Conservation (phyloP, 2,329 filamentous ascomycete genomes). For the Atkinsonella hypoxylon region DNA sequence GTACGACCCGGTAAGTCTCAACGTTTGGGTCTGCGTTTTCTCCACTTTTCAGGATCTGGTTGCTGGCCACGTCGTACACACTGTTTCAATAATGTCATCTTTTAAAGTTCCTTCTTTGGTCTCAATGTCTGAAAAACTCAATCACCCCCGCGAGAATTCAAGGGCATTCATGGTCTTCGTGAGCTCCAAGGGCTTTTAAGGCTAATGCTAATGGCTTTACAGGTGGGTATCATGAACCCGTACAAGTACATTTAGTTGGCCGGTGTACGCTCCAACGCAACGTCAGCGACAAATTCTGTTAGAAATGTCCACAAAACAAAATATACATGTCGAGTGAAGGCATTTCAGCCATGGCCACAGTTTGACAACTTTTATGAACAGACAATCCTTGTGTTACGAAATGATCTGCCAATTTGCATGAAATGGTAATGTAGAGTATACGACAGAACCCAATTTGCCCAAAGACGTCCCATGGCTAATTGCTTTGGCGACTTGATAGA, state of each 20-base stretch:
- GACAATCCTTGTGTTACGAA: too few species aligned
- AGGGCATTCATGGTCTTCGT: background rate
- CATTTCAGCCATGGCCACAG: background rate
- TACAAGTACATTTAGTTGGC: slow-evolving; percentile 74
- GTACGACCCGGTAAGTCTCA: slow-evolving; percentile 74
- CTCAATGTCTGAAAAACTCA: background rate
- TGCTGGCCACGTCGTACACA: too few species aligned
- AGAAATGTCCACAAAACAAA: background rate
- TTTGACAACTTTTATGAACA: too few species aligned
- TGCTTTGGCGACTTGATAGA: too few species aligned
- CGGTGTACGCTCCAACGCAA: background rate
- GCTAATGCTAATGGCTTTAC: slow-evolving; percentile 15
- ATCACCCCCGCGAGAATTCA: background rate
- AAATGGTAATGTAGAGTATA: too few species aligned
- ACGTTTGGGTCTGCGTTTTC: background rate
- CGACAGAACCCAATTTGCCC: too few species aligned
- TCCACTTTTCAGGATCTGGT: slow-evolving; percentile 3
- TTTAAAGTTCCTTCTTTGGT: background rate
- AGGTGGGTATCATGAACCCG: slow-evolving; percentile 98
- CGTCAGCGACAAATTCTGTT: background rate
- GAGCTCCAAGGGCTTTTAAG: slow-evolving; percentile 5
- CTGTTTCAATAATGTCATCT: too few species aligned
- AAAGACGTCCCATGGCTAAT: too few species aligned
- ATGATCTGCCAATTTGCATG: too few species aligned
- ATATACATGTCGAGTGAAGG: background rate